phyloP scores from a whole-genome alignment of 768 basidiomycete species.

The Strobilomyces confusus region DNA sequence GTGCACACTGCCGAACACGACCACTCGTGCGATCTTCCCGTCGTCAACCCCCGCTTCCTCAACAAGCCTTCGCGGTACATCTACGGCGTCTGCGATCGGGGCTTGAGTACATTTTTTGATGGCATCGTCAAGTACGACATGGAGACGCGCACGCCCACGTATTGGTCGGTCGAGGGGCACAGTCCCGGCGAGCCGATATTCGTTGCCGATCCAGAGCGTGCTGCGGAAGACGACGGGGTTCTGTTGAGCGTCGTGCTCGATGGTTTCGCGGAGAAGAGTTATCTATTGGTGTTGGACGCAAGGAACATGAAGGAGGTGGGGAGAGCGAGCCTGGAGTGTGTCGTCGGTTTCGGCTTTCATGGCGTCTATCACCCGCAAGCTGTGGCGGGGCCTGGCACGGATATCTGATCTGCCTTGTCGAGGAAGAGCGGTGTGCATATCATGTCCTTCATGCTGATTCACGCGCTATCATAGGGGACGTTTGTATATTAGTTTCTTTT shows the following conservation, averaged over 20 bases:
- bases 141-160: constrained; percentile 16
- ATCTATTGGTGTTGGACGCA: constrained; percentile 36
- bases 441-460: neutral
- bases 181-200: constrained; percentile 38
- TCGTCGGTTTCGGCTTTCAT: constrained; percentile 37
- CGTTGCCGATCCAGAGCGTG: constrained; percentile 27
- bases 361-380: constrained; percentile 22
- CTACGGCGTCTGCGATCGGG: constrained; percentile 28
- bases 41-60: constrained; percentile 30
- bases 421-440: neutral
- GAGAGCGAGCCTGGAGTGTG: constrained; percentile 32
- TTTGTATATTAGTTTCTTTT: neutral
- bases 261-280: constrained; percentile 28
- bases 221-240: constrained; percentile 35
- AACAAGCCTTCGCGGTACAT: constrained; percentile 33
- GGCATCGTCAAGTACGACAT: constrained; percentile 36
- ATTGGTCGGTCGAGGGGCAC: constrained; percentile 29
- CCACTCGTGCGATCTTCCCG: constrained; percentile 36
- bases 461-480: neutral
- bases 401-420: constrained; percentile 12
- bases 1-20: constrained; percentile 21
- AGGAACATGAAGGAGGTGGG: constrained; percentile 34
- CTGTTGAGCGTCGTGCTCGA: constrained; percentile 37
- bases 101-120: constrained; percentile 32
- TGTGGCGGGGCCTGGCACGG: constrained; percentile 12